Base-by-base conservation (phyloP, 2,329 filamentous ascomycete species). In the Colletotrichum musae region DNA sequence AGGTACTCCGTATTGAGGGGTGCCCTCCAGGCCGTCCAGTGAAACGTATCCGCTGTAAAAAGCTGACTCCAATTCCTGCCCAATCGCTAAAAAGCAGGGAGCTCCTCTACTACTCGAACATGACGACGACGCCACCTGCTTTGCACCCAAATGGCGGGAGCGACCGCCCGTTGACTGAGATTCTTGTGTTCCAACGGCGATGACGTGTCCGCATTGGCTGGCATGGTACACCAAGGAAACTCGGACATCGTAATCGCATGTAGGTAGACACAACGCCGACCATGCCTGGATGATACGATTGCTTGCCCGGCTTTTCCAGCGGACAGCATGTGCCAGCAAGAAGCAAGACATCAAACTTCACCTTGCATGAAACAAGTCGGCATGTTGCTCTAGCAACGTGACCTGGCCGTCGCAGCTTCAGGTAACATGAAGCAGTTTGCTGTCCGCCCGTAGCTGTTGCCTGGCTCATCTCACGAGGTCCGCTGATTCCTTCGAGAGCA, bases 401-500 rank as follows among this genome's bases (percentile, higher is more conserved):
- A 48, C 47, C 21, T 2, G 15, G 26, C 32, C 12, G 58, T 70
- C 68, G 58, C 45, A 39, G 28, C 45, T 52, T 59, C 50, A 32
- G 36, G 15, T 15, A 47, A 32, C 28, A 28, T 43, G n/a, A 43
- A 12, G 45, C 56, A 24, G 51, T 52, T 54, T 61, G 56, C 36
- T 60, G 32, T 32, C 28, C 16, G 56, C 47, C 21, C 43, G 13
- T 26, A 51, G 26, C 50, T 47, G 24, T 24, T 45, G 18, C 13
- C 18, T 39, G 15, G 32, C 51, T 72, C 69, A 89, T 75, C 85
- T 83, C 68, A 85, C 78, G 53, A 83, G 77, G 50, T 79, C 74
- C 26, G 79, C 75, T 45, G 83, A 80, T 71, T 88, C 86, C 70
- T 85, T 84, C 65, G 88, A 86, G 45, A 95, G 81, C 68, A 95